These are phyloP conservation scores for Cryptococcus sp. DNA, from an alignment of 1,284 basidiomycete species.

Conservation along the genomic window DNA sequence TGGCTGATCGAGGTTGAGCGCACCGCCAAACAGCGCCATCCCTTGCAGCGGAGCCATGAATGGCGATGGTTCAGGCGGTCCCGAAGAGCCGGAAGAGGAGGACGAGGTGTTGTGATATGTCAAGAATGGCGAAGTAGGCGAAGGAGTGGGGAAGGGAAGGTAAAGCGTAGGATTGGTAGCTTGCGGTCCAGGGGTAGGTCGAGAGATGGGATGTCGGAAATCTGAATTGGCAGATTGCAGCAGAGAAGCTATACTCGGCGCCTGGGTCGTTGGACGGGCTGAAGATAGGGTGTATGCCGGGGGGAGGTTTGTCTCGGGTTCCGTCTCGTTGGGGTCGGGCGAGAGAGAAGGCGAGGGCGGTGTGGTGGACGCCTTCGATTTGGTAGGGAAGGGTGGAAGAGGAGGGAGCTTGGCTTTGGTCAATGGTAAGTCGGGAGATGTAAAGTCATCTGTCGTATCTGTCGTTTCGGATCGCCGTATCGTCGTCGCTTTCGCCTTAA, in stretches of 20 bases:
- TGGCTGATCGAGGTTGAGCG: slow-evolving; percentile 22
- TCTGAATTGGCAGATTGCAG: background rate
- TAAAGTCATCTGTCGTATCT: background rate
- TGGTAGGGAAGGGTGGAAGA: background rate
- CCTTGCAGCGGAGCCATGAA: slow-evolving; percentile 40
- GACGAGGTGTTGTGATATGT: slow-evolving; percentile 17
- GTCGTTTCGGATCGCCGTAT: background rate
- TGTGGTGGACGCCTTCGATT: slow-evolving; percentile 5
- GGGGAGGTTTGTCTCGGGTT: slow-evolving; percentile 32
- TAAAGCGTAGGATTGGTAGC: slow-evolving; percentile 36
- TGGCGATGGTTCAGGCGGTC: slow-evolving; percentile 33
- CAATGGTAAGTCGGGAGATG: background rate
- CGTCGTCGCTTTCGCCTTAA: background rate
- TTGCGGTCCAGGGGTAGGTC: slow-evolving; percentile 10
- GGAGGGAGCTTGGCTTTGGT: background rate
- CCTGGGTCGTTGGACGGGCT: background rate
- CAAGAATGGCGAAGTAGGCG: slow-evolving; percentile 42
- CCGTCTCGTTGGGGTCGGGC: slow-evolving; percentile 37
- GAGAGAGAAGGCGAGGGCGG: slow-evolving; percentile 26
- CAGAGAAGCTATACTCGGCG: background rate
- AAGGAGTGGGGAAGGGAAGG: slow-evolving; percentile 44
- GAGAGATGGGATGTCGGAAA: background rate
- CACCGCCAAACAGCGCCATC: slow-evolving; percentile 37
- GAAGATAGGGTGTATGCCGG: slow-evolving; percentile 27
- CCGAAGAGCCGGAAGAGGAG: slow-evolving; percentile 14